Conservation (phyloP, 306 rosid genomes). For the Spatholobus suberectus region DNA sequence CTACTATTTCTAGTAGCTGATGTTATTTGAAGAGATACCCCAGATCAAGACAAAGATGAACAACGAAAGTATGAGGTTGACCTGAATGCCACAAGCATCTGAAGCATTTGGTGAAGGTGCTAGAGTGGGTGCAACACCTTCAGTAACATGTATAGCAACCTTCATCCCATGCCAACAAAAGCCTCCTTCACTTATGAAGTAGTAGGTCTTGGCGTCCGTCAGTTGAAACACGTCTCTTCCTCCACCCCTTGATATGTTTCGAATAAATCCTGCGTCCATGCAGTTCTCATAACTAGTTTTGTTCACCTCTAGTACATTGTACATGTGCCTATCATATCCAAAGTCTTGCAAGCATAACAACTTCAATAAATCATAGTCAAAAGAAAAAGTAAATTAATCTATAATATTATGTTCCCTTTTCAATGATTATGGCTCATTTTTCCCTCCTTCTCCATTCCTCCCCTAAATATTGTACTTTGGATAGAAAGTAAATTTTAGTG, state of each 20-base stretch:
- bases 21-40: not conserved
- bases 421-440: not conserved
- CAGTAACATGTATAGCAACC: slow-evolving; percentile 49
- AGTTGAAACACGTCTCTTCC: slow-evolving; percentile 71
- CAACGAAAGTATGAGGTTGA: slow-evolving; percentile 19
- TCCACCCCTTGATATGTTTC: slow-evolving; percentile 63
- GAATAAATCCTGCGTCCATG: slow-evolving; percentile 53
- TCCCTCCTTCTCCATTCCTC: not conserved
- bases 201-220: slow-evolving; percentile 50
- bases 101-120: not conserved
- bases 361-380: slow-evolving; percentile 2
- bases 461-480: no score
- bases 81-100: not conserved
- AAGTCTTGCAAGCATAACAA: slow-evolving; percentile 50
- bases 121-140: not conserved
- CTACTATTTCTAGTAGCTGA: slow-evolving; percentile 6
- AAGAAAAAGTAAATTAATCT: not conserved
- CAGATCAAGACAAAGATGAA: slow-evolving; percentile 12
- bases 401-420: not conserved
- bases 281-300: slow-evolving; percentile 60
- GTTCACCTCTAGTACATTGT: slow-evolving; percentile 76
- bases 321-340: slow-evolving; percentile 54
- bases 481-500: no score
- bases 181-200: slow-evolving; percentile 65
- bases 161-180: slow-evolving; percentile 63